Percentiles rank a stretch among this genome's conserved stretches.
phyloP scores from a whole-genome alignment of 2,329 filamentous ascomycete species.

The Talaromyces sp. region DNA sequence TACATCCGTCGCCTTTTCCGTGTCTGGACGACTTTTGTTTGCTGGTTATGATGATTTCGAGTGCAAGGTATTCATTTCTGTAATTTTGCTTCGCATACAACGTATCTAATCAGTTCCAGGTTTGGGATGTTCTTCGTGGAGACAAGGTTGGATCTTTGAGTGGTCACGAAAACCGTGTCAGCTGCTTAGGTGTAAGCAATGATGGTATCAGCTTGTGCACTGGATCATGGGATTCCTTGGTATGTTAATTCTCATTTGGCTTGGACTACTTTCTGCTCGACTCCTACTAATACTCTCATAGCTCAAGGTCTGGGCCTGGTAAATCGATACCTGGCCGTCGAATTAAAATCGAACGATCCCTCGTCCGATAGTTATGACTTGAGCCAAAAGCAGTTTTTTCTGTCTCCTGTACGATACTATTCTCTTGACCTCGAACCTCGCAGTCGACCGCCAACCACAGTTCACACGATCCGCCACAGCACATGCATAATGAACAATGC shows the following conservation, averaged over 20 bases:
- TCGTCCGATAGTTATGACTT: slow-evolving; percentile 26
- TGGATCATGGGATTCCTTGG: slow-evolving; percentile 98
- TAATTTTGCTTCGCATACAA: not conserved
- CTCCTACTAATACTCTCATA: slow-evolving; percentile 30
- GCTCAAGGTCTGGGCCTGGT: slow-evolving; percentile 87
- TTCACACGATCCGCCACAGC: slow-evolving; percentile 14
- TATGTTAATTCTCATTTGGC: slow-evolving; percentile 49
- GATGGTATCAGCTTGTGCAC: slow-evolving; percentile 99
- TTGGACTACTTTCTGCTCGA: too few relatives aligned
- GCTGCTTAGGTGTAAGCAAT: slow-evolving; percentile 97
- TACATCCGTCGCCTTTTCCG: slow-evolving; percentile 95
- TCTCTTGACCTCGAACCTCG: slow-evolving; percentile 27
- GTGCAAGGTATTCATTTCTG: slow-evolving; percentile 72
- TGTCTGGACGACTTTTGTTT: slow-evolving; percentile 90
- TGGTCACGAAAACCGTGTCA: slow-evolving; percentile 97
- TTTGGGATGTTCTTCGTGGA: slow-evolving; percentile 94
- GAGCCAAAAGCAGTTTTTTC: slow-evolving; percentile 18
- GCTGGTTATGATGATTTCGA: slow-evolving; percentile 98
- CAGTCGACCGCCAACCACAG: slow-evolving; percentile 24
- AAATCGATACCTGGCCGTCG: slow-evolving; percentile 38
- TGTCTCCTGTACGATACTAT: slow-evolving; percentile 45
- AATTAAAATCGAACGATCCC: slow-evolving; percentile 33
- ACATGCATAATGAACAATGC: slow-evolving; percentile 1
- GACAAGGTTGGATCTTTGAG: slow-evolving; percentile 96
- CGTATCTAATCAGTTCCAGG: slow-evolving; percentile 50